Conservation (phyloP, 1,284 basidiomycete genomes). For the Malassezia japonica region DNA sequence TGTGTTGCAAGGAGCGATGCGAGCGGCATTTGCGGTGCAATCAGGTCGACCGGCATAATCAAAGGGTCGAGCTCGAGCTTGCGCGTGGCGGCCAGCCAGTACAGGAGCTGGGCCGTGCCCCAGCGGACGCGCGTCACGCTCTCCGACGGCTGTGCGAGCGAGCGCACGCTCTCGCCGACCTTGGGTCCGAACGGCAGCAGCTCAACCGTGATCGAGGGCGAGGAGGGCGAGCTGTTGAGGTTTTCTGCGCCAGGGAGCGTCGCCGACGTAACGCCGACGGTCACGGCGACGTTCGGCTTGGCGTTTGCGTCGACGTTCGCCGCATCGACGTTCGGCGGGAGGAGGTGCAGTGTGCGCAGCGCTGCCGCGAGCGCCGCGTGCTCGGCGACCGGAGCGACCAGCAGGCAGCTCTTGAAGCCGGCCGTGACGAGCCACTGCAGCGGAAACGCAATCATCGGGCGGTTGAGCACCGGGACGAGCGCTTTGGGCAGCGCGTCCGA, state of each 20-base stretch:
- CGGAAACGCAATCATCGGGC: slow-evolving; percentile 42
- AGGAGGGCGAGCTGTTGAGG: slow-evolving; percentile 7
- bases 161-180: slow-evolving; percentile 15
- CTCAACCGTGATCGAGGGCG: slow-evolving; percentile 29
- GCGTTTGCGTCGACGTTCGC: slow-evolving; percentile 22
- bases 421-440: slow-evolving; percentile 40
- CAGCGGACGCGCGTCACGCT: slow-evolving; percentile 11
- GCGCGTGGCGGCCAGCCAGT: slow-evolving; percentile 43
- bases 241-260: slow-evolving; percentile 3
- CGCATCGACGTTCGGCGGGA: slow-evolving; percentile 22
- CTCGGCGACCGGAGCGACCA: slow-evolving; percentile 40
- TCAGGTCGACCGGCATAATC: slow-evolving; percentile 41
- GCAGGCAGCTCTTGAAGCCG: slow-evolving; percentile 32
- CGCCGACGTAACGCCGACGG: slow-evolving; percentile 15
- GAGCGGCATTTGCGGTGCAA: slow-evolving; percentile 35
- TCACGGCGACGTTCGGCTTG: slow-evolving; percentile 27
- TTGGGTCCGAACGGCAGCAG: slow-evolving; percentile 39
- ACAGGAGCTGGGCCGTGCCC: slow-evolving; percentile 42
- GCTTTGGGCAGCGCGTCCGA: slow-evolving; percentile 30
- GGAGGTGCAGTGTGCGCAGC: slow-evolving; percentile 35
- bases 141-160: slow-evolving; percentile 5
- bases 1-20: slow-evolving; percentile 30
- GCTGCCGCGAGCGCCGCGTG: slow-evolving; percentile 31
- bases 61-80: slow-evolving; percentile 41
- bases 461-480: slow-evolving; percentile 42